phyloP scores from a whole-genome alignment of 495 filamentous ascomycete genomes.

The Neurospora discreta region DNA sequence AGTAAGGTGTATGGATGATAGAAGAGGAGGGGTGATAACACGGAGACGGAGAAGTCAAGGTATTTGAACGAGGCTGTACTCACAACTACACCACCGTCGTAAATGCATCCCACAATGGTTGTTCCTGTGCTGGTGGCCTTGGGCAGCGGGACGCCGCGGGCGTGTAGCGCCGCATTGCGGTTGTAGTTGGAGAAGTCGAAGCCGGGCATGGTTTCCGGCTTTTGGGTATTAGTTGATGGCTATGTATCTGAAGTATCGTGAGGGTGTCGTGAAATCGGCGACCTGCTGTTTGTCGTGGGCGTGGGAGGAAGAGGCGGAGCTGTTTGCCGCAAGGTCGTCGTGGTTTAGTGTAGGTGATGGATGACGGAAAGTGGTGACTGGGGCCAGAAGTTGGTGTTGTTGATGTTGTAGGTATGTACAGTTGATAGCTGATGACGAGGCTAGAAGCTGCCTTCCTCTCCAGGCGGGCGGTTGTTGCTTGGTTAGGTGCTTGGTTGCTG shows the following conservation, averaged over 20 bases:
- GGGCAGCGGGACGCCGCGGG: constrained; percentile 82
- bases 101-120: constrained; percentile 97
- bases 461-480: constrained; percentile 1
- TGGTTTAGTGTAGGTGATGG: background rate
- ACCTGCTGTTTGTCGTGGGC: background rate
- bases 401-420: background rate
- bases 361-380: constrained; percentile 1
- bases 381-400: background rate
- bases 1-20: background rate
- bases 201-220: constrained; percentile 57
- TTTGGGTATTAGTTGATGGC: background rate
- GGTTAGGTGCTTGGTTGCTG: too few species aligned
- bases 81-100: constrained; percentile 90
- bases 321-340: background rate
- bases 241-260: background rate
- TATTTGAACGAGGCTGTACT: constrained; percentile 17
- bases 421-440: constrained; percentile 30
- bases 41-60: background rate
- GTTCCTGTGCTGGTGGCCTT: constrained; percentile 99
- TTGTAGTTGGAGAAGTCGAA: constrained; percentile 99
- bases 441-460: constrained; percentile 25
- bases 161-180: constrained; percentile 91
- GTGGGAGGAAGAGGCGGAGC: background rate
- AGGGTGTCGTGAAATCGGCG: background rate
- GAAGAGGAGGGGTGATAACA: too few species aligned